Conservation (phyloP, 73 alveolate genomes). For the Paraurostyla sp. region DNA sequence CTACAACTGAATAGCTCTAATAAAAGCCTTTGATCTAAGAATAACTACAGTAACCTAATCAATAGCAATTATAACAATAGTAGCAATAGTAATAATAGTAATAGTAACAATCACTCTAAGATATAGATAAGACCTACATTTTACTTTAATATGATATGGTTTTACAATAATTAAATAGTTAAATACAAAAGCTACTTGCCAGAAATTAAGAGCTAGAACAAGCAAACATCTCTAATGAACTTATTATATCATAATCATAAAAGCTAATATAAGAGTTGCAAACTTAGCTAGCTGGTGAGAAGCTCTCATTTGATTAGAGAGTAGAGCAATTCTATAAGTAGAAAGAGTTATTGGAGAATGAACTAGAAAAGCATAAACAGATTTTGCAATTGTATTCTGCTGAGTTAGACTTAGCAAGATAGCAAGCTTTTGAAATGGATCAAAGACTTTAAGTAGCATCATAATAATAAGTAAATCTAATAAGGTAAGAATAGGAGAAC, state of each 20-base stretch:
- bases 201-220: conserved; percentile 37
- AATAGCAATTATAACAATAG: too few species aligned
- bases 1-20: too few species aligned
- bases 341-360: background rate
- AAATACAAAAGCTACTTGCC: background rate
- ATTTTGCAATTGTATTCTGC: background rate
- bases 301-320: background rate
- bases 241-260: background rate
- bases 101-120: too few species aligned
- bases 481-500: background rate
- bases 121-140: background rate
- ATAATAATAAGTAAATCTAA: background rate
- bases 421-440: background rate
- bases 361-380: conserved; percentile 26
- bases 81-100: background rate
- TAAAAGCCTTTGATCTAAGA: too few species aligned
- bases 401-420: conserved; percentile 24
- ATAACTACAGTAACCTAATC: too few species aligned
- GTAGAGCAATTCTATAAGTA: background rate
- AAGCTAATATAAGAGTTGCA: background rate
- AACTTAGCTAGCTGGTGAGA: background rate
- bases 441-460: background rate
- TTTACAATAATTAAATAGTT: background rate
- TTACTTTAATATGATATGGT: background rate
- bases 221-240: background rate